Base-by-base conservation (phyloP, 2,329 filamentous ascomycete species). In the Epichloe coenophiala region DNA sequence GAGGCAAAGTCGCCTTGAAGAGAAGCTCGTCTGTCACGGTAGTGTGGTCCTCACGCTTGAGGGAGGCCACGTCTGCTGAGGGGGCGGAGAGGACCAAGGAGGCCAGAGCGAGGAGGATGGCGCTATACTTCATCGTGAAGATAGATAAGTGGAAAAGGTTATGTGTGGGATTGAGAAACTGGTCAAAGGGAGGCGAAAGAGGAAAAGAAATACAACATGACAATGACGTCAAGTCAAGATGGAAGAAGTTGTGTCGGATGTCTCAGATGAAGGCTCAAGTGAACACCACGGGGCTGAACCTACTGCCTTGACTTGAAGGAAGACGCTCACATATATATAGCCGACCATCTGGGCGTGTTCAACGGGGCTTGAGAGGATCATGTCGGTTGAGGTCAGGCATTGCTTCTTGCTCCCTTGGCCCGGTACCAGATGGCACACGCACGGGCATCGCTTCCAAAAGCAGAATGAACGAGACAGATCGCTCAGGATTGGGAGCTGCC, bases 1-100 rank as follows among this genome's bases (percentile, higher is more conserved):
- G 42, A 0, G 63, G 55, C 3, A 79, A 68, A 0, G 66, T 60
- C 41, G 67, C 58, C 45, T 52, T 58, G 64, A 75, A 78, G 49
- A 77, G 62, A 23, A 75, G 66, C 35, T 66, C 53, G 53, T 79
- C 75, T 1, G 72, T 76, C 15, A 68, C 59, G 6, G 61, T 47
- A 17, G 52, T 56, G 36, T 51, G 45, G 27, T 52, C 60, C 47
- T 63, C 59, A 21, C 59, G 61, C 33, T 51, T 54, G 3, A 27
- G 27, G 7, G 27, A 27, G 13, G 47, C 39, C 5, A 27, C 54
- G 23, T 35, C 27, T 17, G 47, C 39, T 0, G 8, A 31, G 27
- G 63, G 60, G 0, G 60, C 44, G 31, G 62, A 62, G 19, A 60
- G 45, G 9, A 50, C 62, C 6, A 45, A 57, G 3, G 61, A 54